Base-by-base conservation (phyloP, 306 rosid species). In the Geum urbanum region DNA sequence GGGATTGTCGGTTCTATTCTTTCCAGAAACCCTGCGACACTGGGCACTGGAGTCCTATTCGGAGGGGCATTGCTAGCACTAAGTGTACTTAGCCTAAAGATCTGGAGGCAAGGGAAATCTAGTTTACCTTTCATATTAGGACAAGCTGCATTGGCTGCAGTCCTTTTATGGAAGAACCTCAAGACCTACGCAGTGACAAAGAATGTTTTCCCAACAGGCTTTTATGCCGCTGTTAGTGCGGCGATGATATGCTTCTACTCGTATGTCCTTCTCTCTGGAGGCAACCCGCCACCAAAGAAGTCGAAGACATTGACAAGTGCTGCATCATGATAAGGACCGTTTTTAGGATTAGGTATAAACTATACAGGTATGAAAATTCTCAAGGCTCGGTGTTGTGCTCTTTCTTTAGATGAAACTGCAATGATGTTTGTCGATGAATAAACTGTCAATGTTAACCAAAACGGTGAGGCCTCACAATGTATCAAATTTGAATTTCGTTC, bases 241-340 rank as follows among this genome's bases (percentile, higher is more conserved):
- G 96, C 96, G 71, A 92, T 92, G 98, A 79, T 92, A 22, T 86
- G 94, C 86, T 92, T 92, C 79, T 92, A 92, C 74, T 78, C 85
- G 1, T 88, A 90, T 50, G 97, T 90, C 71, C 51, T 92, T 69
- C 68, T 84, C 41, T 73, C 89, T 0, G 97, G 98, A 70, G 97
- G 98, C 72, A 92, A 90, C 72, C 98, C 98, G 14, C 96, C 98
- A 45, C 94, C 98, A 16, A 92, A 90, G 88, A 92, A 92, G 66
- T 78, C 80, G 84, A 90, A 86, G 85, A 43, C 91, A 48, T 79
- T 90, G 68, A 81, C 84, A 56, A 84, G 74, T 78, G 71, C 45
- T 44, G 84, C 89, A 19, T 74, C 74, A 13, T 85, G 81, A 84
- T 79, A 70, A 80, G 9, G 37, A 66, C 24, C 24, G n/a, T 64